These are phyloP conservation scores for Talaromyces nanjingensis DNA, from an alignment of 495 filamentous ascomycete genomes.

Conservation along the genomic window DNA sequence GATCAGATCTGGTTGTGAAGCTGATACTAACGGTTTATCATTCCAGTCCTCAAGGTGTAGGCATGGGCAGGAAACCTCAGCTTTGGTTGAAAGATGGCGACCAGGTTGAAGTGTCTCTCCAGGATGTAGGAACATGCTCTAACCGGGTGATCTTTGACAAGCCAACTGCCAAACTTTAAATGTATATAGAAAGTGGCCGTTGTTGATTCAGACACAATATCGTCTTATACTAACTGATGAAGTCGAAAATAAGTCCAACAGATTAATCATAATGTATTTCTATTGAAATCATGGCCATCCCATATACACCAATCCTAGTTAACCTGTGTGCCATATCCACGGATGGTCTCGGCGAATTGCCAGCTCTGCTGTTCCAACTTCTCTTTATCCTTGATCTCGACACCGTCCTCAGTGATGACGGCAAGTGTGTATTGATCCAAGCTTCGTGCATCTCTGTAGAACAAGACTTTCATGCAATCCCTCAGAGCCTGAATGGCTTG, in stretches of 20 bases:
- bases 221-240: background rate
- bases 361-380: constrained; percentile 81
- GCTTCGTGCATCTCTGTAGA: constrained; percentile 93
- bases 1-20: background rate
- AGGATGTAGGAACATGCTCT: constrained; percentile 60
- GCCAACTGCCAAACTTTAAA: constrained; percentile 46
- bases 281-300: background rate
- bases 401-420: constrained; percentile 70
- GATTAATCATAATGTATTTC: constrained; percentile 1
- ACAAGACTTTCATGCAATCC: constrained; percentile 97
- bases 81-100: constrained; percentile 78
- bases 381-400: constrained; percentile 77
- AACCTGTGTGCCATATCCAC: constrained; percentile 66
- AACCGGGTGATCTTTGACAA: constrained; percentile 66
- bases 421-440: constrained; percentile 87
- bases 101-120: constrained; percentile 65
- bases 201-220: background rate
- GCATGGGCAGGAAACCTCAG: constrained; percentile 65
- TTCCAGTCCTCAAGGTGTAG: constrained; percentile 64
- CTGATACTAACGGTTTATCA: constrained; percentile 9
- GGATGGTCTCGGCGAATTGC: constrained; percentile 88
- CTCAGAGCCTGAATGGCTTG: constrained; percentile 70
- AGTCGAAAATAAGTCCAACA: background rate
- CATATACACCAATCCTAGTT: constrained; percentile 28
- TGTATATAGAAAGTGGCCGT: background rate